phyloP scores from a whole-genome alignment of 257 asterid genomes.

The Leonotis leonurus region DNA sequence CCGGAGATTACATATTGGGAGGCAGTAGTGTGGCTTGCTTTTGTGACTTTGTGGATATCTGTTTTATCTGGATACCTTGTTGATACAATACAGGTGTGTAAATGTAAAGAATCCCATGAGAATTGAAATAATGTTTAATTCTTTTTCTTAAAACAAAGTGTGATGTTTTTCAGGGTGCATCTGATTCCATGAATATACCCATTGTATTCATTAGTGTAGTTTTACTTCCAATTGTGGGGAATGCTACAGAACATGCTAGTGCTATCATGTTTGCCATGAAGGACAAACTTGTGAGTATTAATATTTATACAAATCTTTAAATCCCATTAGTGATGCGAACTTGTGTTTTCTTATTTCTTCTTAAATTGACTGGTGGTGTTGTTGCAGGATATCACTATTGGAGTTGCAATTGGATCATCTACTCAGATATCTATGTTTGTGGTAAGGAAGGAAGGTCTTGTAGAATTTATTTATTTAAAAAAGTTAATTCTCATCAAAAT shows the following conservation, averaged over 20 bases:
- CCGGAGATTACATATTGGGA: conserved; percentile 79
- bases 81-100: conserved; percentile 72
- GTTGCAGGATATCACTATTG: conserved; percentile 44
- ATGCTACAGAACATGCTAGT: conserved; percentile 96
- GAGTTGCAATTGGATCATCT: conserved; percentile 97
- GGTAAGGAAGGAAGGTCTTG: conserved; percentile 35
- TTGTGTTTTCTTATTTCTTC: not conserved
- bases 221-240: conserved; percentile 90
- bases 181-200: conserved; percentile 79
- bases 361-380: not conserved
- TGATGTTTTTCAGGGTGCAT: conserved; percentile 65
- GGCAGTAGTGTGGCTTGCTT: conserved; percentile 79
- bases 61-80: conserved; percentile 91
- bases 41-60: conserved; percentile 83
- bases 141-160: not conserved
- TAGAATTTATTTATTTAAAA: too few species aligned
- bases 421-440: conserved; percentile 98
- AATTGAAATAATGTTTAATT: not conserved
- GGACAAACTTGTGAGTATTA: conserved; percentile 64
- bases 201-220: conserved; percentile 78
- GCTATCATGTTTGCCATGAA: conserved; percentile 98
- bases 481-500: not conserved
- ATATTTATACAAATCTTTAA: not conserved
- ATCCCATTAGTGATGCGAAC: too few species aligned
- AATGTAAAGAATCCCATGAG: not conserved